Conservation (phyloP, 306 rosid genomes). For the Trifolium dubium region DNA sequence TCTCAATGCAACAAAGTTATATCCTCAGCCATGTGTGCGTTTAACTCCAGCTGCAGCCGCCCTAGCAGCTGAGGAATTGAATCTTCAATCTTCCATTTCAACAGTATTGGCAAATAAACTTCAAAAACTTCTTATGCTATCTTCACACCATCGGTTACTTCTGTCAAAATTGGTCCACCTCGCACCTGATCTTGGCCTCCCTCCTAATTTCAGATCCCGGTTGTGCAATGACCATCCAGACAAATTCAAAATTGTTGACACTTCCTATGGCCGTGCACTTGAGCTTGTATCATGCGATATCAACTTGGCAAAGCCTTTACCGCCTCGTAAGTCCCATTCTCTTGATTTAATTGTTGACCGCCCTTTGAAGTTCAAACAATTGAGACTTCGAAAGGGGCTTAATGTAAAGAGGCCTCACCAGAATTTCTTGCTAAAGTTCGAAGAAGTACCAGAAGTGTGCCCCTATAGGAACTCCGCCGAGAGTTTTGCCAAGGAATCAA, state of each 20-base stretch:
- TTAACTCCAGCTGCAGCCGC: constrained; percentile 87
- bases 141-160: constrained; percentile 69
- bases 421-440: constrained; percentile 71
- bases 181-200: constrained; percentile 89
- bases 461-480: constrained; percentile 60
- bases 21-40: constrained; percentile 85
- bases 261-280: constrained; percentile 91
- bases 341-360: constrained; percentile 77
- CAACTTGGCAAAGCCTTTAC: constrained; percentile 66
- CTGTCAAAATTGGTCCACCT: constrained; percentile 86
- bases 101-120: constrained; percentile 73
- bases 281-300: constrained; percentile 84
- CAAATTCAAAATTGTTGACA: constrained; percentile 75
- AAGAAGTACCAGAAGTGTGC: constrained; percentile 76
- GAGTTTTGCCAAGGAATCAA: constrained; percentile 60
- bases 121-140: constrained; percentile 90
- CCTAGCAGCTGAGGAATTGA: constrained; percentile 54
- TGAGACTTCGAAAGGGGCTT: constrained; percentile 83
- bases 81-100: constrained; percentile 58
- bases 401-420: constrained; percentile 80
- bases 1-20: constrained; percentile 70
- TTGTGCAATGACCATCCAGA: constrained; percentile 83
- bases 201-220: constrained; percentile 80
- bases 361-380: constrained; percentile 86
- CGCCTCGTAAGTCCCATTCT: constrained; percentile 48